These are phyloP conservation scores for Globisporangium orthogonon DNA, from an alignment of 352 stramenopile genomes.

Conservation along the genomic window DNA sequence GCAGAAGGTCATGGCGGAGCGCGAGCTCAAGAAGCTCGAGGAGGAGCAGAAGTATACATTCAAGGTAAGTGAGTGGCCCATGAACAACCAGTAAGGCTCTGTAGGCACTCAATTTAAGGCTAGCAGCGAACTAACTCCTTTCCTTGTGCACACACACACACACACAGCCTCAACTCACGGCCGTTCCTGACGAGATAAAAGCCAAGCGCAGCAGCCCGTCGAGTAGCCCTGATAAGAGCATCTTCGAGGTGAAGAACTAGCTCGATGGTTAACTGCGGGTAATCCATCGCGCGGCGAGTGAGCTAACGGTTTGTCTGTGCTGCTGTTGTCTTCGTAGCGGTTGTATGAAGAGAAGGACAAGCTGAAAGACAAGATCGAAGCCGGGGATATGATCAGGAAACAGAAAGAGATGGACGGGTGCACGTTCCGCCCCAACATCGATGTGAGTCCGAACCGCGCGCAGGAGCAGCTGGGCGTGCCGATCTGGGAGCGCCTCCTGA, in stretches of 20 bases:
- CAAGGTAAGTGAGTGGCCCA: slow-evolving; percentile 36
- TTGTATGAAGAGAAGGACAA: slow-evolving; percentile 77
- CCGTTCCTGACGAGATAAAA: slow-evolving; percentile 48
- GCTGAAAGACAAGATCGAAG: slow-evolving; percentile 70
- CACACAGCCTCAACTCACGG: slow-evolving; percentile 45
- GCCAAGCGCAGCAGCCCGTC: slow-evolving; percentile 48
- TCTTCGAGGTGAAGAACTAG: slow-evolving; percentile 59
- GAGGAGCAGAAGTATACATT: slow-evolving; percentile 66
- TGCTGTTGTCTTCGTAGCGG: slow-evolving; percentile 27
- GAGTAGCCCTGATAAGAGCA: slow-evolving; percentile 52
- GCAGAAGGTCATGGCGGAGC: slow-evolving; percentile 50
- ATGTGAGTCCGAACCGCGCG: slow-evolving; percentile 20
- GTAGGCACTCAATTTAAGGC: background rate
- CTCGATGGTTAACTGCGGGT: slow-evolving; percentile 2
- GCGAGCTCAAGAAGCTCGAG: slow-evolving; percentile 70
- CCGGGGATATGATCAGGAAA: slow-evolving; percentile 55
- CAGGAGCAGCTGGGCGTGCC: slow-evolving; percentile 34
- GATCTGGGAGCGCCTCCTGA: slow-evolving; percentile 71
- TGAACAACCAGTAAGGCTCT: background rate
- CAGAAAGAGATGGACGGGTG: slow-evolving; percentile 79
- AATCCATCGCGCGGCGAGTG: slow-evolving; percentile 11
- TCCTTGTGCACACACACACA: too few species aligned
- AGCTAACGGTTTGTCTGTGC: slow-evolving; percentile 10
- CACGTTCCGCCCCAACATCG: slow-evolving; percentile 71
- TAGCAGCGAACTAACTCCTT: background rate